Conservation (phyloP, 1,284 basidiomycete genomes). For the Xerocomus minutiporus region DNA sequence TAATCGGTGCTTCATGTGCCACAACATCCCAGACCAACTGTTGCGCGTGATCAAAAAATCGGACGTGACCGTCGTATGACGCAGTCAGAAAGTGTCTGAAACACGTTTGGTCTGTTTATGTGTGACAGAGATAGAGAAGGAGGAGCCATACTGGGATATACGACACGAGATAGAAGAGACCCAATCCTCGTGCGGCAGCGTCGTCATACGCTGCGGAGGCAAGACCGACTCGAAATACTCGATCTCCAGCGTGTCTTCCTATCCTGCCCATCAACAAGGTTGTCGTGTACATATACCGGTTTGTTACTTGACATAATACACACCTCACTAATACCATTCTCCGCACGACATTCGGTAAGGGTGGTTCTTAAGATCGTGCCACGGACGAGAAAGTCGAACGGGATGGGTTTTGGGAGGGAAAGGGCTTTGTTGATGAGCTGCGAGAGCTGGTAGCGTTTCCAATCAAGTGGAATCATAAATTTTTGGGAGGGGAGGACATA, state of each 20-base stretch:
- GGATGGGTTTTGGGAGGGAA: slow-evolving; percentile 67
- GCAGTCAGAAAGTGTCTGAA: too few relatives aligned
- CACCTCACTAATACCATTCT: slow-evolving; percentile 24
- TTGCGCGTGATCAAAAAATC: slow-evolving; percentile 52
- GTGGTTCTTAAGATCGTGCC: slow-evolving; percentile 77
- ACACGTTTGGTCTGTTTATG: too few relatives aligned
- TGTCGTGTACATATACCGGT: slow-evolving; percentile 1
- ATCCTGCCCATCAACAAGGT: slow-evolving; percentile 17
- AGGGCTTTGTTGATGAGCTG: slow-evolving; percentile 96
- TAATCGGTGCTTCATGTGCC: neutral
- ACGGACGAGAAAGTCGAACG: slow-evolving; percentile 90
- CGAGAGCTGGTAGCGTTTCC: slow-evolving; percentile 95
- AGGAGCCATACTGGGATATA: too few relatives aligned
- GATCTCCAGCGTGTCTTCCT: slow-evolving; percentile 88
- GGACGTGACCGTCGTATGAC: too few relatives aligned
- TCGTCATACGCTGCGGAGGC: slow-evolving; percentile 80
- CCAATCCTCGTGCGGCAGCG: slow-evolving; percentile 92
- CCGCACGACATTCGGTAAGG: slow-evolving; percentile 60
- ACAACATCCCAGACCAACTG: too few relatives aligned
- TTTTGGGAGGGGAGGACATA: slow-evolving; percentile 87
- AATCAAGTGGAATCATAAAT: slow-evolving; percentile 89
- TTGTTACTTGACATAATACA: neutral
- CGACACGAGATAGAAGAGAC: slow-evolving; percentile 75
- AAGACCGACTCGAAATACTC: slow-evolving; percentile 93
- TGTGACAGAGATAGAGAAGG: too few relatives aligned